Percentiles rank a stretch among this genome's conserved stretches.
These are phyloP conservation scores for Daldinia concentrica DNA, from an alignment of 495 filamentous ascomycete genomes.

Conservation along the genomic window DNA sequence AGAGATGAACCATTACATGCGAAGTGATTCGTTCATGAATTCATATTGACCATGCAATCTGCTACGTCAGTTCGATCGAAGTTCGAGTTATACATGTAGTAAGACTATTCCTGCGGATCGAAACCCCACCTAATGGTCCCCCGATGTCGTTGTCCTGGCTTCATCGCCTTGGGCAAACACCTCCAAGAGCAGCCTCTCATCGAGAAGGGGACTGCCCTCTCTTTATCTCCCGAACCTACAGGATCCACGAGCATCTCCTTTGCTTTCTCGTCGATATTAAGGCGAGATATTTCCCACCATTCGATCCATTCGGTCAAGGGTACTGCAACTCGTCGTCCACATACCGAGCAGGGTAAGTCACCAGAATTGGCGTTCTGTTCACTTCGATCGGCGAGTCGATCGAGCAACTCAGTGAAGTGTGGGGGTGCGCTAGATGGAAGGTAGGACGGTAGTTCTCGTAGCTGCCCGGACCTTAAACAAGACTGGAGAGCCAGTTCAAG, in stretches of 20 bases:
- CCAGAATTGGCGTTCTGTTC: slow-evolving; percentile 53
- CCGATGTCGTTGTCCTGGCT: slow-evolving; percentile 21
- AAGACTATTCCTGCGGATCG: neutral
- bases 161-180: slow-evolving; percentile 59
- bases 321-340: slow-evolving; percentile 64
- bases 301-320: slow-evolving; percentile 76
- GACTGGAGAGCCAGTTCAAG: slow-evolving; percentile 67
- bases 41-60: neutral
- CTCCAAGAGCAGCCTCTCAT: slow-evolving; percentile 71
- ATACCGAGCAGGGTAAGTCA: slow-evolving; percentile 68
- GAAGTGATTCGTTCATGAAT: neutral
- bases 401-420: slow-evolving; percentile 54
- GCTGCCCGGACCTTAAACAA: slow-evolving; percentile 31
- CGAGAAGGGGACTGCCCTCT: slow-evolving; percentile 66
- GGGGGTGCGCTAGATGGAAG: slow-evolving; percentile 59
- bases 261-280: neutral
- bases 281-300: slow-evolving; percentile 63
- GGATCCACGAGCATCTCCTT: neutral
- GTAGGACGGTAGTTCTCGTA: slow-evolving; percentile 52
- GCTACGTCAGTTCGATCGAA: neutral
- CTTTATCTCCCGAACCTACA: slow-evolving; percentile 41
- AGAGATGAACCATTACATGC: neutral
- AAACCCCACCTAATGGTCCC: slow-evolving; percentile 16
- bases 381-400: slow-evolving; percentile 54
- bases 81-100: neutral